A percentile compares a stretch with the other conserved stretches of the same genome.
Evolutionary conservation across 2,329 filamentous ascomycete species (phyloP).

Genomic region (Fusarium sororula): DNA sequence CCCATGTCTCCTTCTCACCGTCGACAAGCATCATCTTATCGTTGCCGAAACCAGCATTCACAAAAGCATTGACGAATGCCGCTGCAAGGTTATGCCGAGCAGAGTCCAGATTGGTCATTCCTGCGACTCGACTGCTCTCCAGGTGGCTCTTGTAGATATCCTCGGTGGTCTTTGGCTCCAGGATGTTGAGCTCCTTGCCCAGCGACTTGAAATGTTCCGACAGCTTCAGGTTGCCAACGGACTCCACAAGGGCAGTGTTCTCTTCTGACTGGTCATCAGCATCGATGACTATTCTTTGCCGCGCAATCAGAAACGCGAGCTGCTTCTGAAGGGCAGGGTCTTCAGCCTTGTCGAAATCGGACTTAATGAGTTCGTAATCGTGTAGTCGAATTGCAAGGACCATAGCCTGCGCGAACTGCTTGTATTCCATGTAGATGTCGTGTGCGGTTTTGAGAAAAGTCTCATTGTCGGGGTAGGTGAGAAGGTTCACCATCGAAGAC

Average conservation of each 20-base stretch:
- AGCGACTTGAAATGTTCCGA: slow-evolving; percentile 93
- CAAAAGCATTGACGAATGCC: slow-evolving; percentile 95
- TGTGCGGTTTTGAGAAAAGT: slow-evolving; percentile 93
- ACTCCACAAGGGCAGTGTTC: slow-evolving; percentile 79
- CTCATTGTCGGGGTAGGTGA: slow-evolving; percentile 98
- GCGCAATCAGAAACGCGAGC: slow-evolving; percentile 89
- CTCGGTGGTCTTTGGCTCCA: slow-evolving; percentile 95
- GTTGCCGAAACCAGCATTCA: slow-evolving; percentile 93
- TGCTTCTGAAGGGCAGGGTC: slow-evolving; percentile 90
- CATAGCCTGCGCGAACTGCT: slow-evolving; percentile 92
- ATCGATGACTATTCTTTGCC: slow-evolving; percentile 88
- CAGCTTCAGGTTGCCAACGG: slow-evolving; percentile 85
- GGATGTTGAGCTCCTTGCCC: slow-evolving; percentile 94
- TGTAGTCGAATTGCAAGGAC: slow-evolving; percentile 94
- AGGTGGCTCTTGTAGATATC: slow-evolving; percentile 99
- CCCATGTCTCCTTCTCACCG: slow-evolving; percentile 89
- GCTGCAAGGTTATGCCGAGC: slow-evolving; percentile 95
- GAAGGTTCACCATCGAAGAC: slow-evolving; percentile 97
- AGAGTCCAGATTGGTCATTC: slow-evolving; percentile 94
- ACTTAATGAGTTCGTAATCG: slow-evolving; percentile 82
- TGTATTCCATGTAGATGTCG: slow-evolving; percentile 91
- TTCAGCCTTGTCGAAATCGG: slow-evolving; percentile 80
- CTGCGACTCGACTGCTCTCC: slow-evolving; percentile 91
- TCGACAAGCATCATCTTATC: slow-evolving; percentile 98
- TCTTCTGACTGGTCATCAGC: slow-evolving; percentile 72